Conservation (phyloP, 169 alveolate species). For the Plasmodium coatneyi region DNA sequence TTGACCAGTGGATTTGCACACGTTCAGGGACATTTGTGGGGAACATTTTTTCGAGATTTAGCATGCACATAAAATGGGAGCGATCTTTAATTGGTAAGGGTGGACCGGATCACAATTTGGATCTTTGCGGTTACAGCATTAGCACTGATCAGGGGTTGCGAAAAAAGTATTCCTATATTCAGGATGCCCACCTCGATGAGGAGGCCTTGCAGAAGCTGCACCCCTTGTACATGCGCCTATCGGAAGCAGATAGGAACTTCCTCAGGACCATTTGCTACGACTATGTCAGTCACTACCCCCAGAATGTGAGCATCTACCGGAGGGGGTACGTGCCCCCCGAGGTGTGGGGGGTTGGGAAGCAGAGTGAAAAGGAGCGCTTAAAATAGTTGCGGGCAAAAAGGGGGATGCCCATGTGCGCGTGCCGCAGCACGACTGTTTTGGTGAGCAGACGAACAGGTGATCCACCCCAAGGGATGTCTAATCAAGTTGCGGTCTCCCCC, state of each 20-base stretch:
- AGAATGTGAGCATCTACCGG: constrained; percentile 41
- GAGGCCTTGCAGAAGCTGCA: constrained; percentile 5
- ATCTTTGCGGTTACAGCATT: constrained; percentile 59
- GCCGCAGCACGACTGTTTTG: background rate
- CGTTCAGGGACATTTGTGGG: constrained; percentile 25
- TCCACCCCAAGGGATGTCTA: background rate
- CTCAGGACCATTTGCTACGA: constrained; percentile 32
- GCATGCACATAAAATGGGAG: constrained; percentile 70
- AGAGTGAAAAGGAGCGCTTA: background rate
- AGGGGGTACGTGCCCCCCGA: constrained; percentile 2
- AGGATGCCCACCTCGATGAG: background rate
- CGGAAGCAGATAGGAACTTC: constrained; percentile 29
- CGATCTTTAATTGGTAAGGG: constrained; percentile 37
- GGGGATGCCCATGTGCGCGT: background rate
- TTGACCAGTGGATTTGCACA: constrained; percentile 67
- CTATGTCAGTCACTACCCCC: constrained; percentile 22
- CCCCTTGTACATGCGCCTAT: background rate
- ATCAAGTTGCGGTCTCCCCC: background rate
- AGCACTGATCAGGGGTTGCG: background rate
- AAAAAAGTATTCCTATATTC: constrained; percentile 9
- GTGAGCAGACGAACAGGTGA: background rate
- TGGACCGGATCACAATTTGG: constrained; percentile 7
- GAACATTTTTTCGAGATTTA: constrained; percentile 51
- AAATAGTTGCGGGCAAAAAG: background rate
- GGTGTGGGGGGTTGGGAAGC: background rate